Evolutionary conservation across 2,329 filamentous ascomycete genomes (phyloP).

Genomic region (Fusarium pseudocircinatum): DNA sequence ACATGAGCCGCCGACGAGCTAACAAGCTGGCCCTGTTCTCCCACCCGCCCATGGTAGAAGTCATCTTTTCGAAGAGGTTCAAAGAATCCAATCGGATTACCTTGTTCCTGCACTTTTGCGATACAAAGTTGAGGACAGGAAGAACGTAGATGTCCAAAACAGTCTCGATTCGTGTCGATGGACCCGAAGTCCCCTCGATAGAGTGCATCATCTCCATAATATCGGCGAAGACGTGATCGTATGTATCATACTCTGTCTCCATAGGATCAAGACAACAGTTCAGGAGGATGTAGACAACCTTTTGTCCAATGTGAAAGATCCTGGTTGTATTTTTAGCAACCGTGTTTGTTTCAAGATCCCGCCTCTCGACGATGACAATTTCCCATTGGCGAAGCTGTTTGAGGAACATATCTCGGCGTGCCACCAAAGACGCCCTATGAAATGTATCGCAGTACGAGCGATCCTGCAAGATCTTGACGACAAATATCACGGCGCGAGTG

Average conservation of each 20-base stretch:
- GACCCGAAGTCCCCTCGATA: neutral
- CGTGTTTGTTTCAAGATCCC: accelerated
- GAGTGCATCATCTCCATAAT: neutral
- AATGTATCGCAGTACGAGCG: neutral
- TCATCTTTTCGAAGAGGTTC: neutral
- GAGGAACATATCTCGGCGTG: neutral
- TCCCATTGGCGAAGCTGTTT: neutral
- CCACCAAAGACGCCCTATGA: neutral
- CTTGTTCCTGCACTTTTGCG: neutral
- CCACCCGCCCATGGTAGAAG: neutral
- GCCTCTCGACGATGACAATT: neutral
- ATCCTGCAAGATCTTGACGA: neutral
- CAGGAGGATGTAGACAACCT: neutral
- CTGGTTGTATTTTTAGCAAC: neutral
- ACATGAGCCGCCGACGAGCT: neutral
- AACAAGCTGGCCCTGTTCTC: neutral
- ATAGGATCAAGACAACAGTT: neutral
- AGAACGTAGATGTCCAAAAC: neutral
- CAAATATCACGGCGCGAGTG: neutral
- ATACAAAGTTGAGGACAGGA: neutral
- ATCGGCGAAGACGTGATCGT: neutral
- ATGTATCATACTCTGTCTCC: neutral
- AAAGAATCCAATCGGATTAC: neutral
- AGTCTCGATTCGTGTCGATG: neutral
- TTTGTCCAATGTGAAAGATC: neutral